Conservation (phyloP, 768 basidiomycete genomes). For the Boletus rubropictus region DNA sequence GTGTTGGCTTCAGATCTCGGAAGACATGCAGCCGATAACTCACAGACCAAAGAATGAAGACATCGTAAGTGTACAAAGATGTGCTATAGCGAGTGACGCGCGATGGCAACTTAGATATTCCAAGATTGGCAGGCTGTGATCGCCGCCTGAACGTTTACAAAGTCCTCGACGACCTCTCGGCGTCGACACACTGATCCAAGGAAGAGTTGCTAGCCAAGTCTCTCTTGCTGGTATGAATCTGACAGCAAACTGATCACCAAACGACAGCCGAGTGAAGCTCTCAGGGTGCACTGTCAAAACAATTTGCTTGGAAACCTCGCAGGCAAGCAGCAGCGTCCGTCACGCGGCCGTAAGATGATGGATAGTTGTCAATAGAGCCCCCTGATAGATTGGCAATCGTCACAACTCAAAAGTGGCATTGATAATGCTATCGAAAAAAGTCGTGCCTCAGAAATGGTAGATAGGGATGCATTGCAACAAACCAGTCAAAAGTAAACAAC, state of each 20-base stretch:
- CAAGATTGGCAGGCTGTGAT: constrained; percentile 13
- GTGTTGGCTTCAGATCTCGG: constrained; percentile 9
- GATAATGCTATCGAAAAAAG: neutral
- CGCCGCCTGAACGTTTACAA: neutral
- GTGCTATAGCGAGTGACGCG: constrained; percentile 3
- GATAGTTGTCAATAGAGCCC: neutral
- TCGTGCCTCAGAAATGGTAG: constrained; percentile 35
- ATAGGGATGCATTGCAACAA: constrained; percentile 12
- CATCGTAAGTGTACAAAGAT: constrained; percentile 39
- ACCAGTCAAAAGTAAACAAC: constrained; percentile 55
- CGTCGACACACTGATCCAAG: neutral
- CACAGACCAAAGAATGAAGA: constrained; percentile 87
- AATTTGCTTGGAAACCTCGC: neutral
- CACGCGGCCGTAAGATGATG: neutral
- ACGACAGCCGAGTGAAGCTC: neutral
- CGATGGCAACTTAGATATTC: constrained; percentile 1
- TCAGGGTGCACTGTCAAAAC: neutral
- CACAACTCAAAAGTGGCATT: neutral
- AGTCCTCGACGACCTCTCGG: neutral
- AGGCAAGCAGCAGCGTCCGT: neutral
- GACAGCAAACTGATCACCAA: neutral
- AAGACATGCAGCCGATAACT: constrained; percentile 29
- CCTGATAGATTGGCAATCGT: neutral
- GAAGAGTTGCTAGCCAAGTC: neutral
- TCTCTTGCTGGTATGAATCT: neutral